Evolutionary conservation across 169 alveolate genomes (phyloP).

Genomic region (Plasmodium billcollinsi): DNA sequence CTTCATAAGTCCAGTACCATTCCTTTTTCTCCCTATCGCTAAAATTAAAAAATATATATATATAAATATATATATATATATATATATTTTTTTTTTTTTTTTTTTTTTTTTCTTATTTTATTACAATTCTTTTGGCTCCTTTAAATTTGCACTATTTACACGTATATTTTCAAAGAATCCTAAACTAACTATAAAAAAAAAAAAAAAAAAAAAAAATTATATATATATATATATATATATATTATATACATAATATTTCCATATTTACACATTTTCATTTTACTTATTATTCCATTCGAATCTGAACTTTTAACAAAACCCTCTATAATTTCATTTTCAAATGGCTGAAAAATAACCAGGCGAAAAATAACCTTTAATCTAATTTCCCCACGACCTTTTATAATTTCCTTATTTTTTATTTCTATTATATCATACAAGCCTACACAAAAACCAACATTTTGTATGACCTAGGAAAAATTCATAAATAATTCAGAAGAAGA

Average conservation of each 20-base stretch:
- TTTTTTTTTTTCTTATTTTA: background rate
- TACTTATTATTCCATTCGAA: slow-evolving; percentile 61
- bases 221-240: background rate
- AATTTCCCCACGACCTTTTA: slow-evolving; percentile 47
- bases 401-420: slow-evolving; percentile 50
- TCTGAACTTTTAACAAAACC: slow-evolving; percentile 64
- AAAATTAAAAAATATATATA: background rate
- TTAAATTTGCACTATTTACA: slow-evolving; percentile 54
- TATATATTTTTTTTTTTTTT: too few relatives aligned
- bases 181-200: slow-evolving; percentile 26
- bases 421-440: slow-evolving; percentile 64
- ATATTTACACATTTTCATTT: background rate
- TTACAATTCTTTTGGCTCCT: slow-evolving; percentile 65
- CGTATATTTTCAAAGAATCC: slow-evolving; percentile 66
- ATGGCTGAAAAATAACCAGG: slow-evolving; percentile 48
- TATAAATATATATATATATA: background rate
- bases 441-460: slow-evolving; percentile 66
- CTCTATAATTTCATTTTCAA: slow-evolving; percentile 70
- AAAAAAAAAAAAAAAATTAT: background rate
- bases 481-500: background rate
- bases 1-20: slow-evolving; percentile 68
- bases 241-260: slow-evolving; percentile 6
- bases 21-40: slow-evolving; percentile 61
- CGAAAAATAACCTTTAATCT: slow-evolving; percentile 56
- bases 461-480: slow-evolving; percentile 25